Percentiles rank a stretch among this genome's conserved stretches.
Conservation (phyloP, 352 stramenopile species). For the Phytophthora uliginosa region DNA sequence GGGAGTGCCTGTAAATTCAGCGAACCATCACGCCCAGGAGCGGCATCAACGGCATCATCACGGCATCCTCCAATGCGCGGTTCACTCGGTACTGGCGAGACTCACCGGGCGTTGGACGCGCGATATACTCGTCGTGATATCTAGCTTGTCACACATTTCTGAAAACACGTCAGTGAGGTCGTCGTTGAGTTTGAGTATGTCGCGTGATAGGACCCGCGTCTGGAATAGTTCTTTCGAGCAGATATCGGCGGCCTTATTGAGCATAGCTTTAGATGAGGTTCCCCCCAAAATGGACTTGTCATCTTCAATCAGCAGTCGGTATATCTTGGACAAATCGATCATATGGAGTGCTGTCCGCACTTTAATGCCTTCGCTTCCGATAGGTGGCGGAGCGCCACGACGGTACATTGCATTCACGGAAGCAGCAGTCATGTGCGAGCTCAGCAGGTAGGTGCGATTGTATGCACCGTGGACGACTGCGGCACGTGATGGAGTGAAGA, state of each 20-base stretch:
- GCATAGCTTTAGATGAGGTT: conserved; percentile 26
- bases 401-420: conserved; percentile 37
- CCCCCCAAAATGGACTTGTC: conserved; percentile 35
- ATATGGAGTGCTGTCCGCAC: conserved; percentile 32
- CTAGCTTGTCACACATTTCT: conserved; percentile 38
- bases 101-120: background rate
- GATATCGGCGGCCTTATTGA: conserved; percentile 32
- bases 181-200: conserved; percentile 44
- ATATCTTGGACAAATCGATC: conserved; percentile 36
- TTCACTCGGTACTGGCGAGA: conserved; percentile 24
- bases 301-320: conserved; percentile 33
- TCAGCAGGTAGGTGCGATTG: conserved; percentile 31
- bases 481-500: conserved; percentile 42
- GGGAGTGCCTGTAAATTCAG: conserved; percentile 4
- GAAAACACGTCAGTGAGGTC: conserved; percentile 43
- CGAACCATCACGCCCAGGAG: conserved; percentile 29
- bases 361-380: conserved; percentile 15
- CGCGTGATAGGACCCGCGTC: conserved; percentile 42
- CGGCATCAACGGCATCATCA: conserved; percentile 30
- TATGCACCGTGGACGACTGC: conserved; percentile 29
- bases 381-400: conserved; percentile 5
- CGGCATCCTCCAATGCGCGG: conserved; percentile 27
- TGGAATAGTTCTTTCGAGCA: conserved; percentile 34
- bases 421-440: conserved; percentile 26
- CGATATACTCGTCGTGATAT: conserved; percentile 29